Evolutionary conservation across 1,139 yeast genomes (phyloP), one percentile per base, ranked within the genome.

Genomic region (Sugiyamaella sp.): DNA sequence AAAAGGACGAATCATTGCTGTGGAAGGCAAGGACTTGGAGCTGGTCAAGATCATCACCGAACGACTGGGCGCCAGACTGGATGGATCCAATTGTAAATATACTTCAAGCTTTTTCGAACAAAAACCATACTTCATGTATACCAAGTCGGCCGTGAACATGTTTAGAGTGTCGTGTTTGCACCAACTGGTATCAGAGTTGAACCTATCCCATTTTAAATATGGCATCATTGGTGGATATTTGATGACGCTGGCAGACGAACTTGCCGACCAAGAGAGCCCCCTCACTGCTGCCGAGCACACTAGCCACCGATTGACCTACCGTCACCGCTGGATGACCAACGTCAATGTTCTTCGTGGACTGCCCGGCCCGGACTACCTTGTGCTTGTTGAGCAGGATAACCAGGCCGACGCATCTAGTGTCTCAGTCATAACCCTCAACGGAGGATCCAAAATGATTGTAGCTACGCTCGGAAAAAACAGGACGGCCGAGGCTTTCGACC

Each of bases 131-230:
- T 56, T 56, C n/a, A 50, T 64, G 21, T 56, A 56, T 27, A 55
- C 59, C 42, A 48, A 49, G n/a, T 47, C 57, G 21, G 69, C 69
- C 17, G 51, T 60, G 12, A 63, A 59, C 51, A 57, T 66, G 64
- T 66, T 64, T 60, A 63, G 57, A 45, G 48, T 66, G 33, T 61
- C 69, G n/a, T 64, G 65, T 40, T 51, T 66, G 45, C 65, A 63
- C 33, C 69, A 66, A 43, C 53, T 59, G 41, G 60, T 63, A 4
- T 52, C 65, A 12, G 60, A 61, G 17, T 27, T 59, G 43, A 51
- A 46, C 19, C 48, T 58, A 14, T 52, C 51, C 20, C 49, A 46
- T 21, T 49, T 45, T 39, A 51, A 57, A 44, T 60, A 56, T 33
- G 60, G 60, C 0, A 49, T 66, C 5, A 32, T 64, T 22, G 66